These are phyloP conservation scores for Penicillium paradoxum DNA, from an alignment of 495 filamentous ascomycete genomes.

Conservation along the genomic window DNA sequence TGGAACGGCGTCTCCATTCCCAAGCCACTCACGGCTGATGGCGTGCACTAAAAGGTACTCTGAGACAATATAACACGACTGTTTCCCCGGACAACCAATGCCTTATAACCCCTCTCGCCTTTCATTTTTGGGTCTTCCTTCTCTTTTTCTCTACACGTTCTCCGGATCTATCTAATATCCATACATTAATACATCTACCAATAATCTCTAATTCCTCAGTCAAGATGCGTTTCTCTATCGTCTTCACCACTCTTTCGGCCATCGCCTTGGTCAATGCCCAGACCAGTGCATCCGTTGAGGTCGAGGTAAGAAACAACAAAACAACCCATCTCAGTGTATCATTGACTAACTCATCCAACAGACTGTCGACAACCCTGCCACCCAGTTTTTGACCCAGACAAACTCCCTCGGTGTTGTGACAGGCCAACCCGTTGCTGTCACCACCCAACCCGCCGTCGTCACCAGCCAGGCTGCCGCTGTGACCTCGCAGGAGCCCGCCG, in stretches of 20 bases:
- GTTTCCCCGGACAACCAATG: conserved; percentile 14
- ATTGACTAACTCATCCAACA: not conserved
- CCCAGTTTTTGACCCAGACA: conserved; percentile 44
- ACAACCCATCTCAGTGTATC: not conserved
- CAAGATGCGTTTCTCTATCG: conserved; percentile 40
- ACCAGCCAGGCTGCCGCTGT: conserved; percentile 41
- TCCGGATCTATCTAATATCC: not conserved
- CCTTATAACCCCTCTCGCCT: conserved; percentile 7
- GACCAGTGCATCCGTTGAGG: conserved; percentile 1
- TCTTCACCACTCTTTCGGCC: conserved; percentile 40
- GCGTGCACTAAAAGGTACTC: conserved; percentile 3
- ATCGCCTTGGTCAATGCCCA: conserved; percentile 31
- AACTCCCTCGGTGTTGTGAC: conserved; percentile 55
- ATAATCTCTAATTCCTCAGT: conserved; percentile 2
- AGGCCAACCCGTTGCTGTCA: conserved; percentile 38
- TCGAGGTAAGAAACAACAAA: conserved; percentile 19
- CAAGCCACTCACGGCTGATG: conserved; percentile 6
- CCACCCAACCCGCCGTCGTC: conserved; percentile 31
- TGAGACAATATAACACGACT: conserved; percentile 9
- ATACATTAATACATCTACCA: conserved; percentile 1
- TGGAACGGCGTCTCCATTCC: conserved; percentile 3
- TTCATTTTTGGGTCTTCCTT: not conserved
- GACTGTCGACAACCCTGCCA: conserved; percentile 33
- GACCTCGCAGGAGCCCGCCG: conserved; percentile 40
- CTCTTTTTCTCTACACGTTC: conserved; percentile 2